Evolutionary conservation across 176 grass and related monocot genomes (phyloP).

Genomic region (Bothriochloa decipiens): DNA sequence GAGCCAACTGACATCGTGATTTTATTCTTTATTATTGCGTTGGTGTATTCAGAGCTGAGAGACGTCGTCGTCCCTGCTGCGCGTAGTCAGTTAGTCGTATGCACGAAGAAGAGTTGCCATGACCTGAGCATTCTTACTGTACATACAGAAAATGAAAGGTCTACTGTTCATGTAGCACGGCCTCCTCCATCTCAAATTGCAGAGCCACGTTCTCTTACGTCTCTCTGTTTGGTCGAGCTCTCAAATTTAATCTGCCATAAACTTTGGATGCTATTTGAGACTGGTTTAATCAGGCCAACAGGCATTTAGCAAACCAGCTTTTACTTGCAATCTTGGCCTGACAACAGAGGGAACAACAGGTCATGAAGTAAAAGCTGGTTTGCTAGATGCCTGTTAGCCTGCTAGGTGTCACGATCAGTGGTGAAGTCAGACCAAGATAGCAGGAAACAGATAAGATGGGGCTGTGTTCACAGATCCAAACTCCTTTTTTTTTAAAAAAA

Average conservation of each 20-base stretch:
- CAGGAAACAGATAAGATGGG: too few relatives aligned
- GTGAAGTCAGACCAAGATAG: too few relatives aligned
- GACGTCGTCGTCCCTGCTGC: background rate
- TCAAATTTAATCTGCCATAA: too few relatives aligned
- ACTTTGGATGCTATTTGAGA: background rate
- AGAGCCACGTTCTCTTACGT: background rate
- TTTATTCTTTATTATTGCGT: conserved; percentile 81
- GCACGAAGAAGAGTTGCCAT: conserved; percentile 30
- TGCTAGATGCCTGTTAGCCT: too few relatives aligned
- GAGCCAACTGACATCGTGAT: conserved; percentile 50
- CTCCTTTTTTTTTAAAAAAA: background rate
- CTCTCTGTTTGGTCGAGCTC: background rate
- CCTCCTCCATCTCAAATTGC: conserved; percentile 1
- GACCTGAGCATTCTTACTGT: conserved; percentile 63
- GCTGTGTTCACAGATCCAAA: background rate
- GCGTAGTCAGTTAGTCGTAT: background rate
- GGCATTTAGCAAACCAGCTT: too few relatives aligned
- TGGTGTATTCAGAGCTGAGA: conserved; percentile 43
- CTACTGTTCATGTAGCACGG: conserved; percentile 28
- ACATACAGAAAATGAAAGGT: conserved; percentile 45
- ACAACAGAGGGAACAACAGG: background rate
- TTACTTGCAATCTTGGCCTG: too few relatives aligned
- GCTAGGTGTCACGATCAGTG: background rate
- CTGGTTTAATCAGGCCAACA: too few relatives aligned
- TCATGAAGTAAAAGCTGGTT: background rate